Conservation (phyloP, 1,139 yeast species). For the Arxiozyma bovina region DNA sequence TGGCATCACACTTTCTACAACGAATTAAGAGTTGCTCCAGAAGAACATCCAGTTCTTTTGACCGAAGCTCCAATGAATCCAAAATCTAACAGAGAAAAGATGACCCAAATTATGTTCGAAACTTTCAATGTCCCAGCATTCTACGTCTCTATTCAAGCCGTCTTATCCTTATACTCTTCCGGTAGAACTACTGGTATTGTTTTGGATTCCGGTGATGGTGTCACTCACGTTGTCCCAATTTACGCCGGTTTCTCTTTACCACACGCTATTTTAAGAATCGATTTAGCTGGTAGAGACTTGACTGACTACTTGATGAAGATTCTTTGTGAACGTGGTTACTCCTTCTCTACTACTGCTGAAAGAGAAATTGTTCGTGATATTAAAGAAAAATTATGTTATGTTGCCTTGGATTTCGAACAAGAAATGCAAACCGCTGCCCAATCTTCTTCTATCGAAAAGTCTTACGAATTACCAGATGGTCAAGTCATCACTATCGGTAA, state of each 20-base stretch:
- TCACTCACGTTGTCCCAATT: constrained; percentile 99
- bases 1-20: constrained; percentile 98
- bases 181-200: constrained; percentile 99
- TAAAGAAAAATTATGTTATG: constrained; percentile 98
- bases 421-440: constrained; percentile 99
- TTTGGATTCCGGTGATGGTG: constrained; percentile 99
- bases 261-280: constrained; percentile 97
- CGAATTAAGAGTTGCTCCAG: constrained; percentile 97
- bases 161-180: constrained; percentile 92
- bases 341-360: constrained; percentile 98
- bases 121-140: constrained; percentile 99
- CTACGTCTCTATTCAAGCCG: constrained; percentile 98
- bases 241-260: constrained; percentile 99
- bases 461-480: constrained; percentile 99
- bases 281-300: constrained; percentile 98
- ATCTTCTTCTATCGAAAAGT: constrained; percentile 96
- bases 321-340: constrained; percentile 96
- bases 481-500: constrained; percentile 99
- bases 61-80: constrained; percentile 99
- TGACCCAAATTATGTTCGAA: constrained; percentile 98
- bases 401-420: constrained; percentile 93
- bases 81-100: constrained; percentile 97
- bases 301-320: constrained; percentile 98
- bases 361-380: constrained; percentile 99
- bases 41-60: constrained; percentile 95